Evolutionary conservation across 2,329 filamentous ascomycete species (phyloP).

Genomic region (Rachicladosporium sp.): DNA sequence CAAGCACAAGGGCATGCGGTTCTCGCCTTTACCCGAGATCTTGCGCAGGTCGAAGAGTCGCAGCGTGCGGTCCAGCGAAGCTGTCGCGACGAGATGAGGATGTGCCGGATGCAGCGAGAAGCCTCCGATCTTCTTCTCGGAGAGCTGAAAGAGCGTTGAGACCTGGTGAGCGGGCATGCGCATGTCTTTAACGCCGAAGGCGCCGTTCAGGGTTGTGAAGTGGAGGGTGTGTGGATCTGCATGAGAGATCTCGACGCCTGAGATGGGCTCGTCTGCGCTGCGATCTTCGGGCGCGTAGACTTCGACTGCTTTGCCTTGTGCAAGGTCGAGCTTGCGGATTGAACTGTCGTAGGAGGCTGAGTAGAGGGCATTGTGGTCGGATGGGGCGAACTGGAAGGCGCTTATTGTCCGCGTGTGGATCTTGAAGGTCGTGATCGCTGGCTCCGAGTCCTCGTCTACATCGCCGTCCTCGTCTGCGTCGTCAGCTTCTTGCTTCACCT

Average conservation of each 20-base stretch:
- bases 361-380: conserved; percentile 63
- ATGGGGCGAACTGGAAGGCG: conserved; percentile 64
- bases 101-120: conserved; percentile 73
- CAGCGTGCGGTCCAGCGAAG: conserved; percentile 76
- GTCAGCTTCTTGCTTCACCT: conserved; percentile 31
- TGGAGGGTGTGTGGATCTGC: conserved; percentile 62
- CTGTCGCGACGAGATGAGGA: conserved; percentile 75
- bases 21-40: conserved; percentile 51
- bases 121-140: conserved; percentile 90
- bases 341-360: conserved; percentile 89
- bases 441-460: conserved; percentile 53
- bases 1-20: conserved; percentile 53
- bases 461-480: conserved; percentile 58
- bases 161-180: conserved; percentile 45
- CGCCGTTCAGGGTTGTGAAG: conserved; percentile 77
- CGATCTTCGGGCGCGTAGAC: conserved; percentile 63
- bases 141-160: conserved; percentile 57
- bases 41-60: conserved; percentile 89
- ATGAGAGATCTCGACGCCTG: conserved; percentile 66
- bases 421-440: conserved; percentile 80
- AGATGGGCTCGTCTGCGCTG: conserved; percentile 64
- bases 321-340: conserved; percentile 73
- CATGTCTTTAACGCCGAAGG: conserved; percentile 69
- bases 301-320: conserved; percentile 66
- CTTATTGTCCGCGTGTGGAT: conserved; percentile 81